Base-by-base conservation (phyloP, 805 yeast species). In the Barnettozyma salicaria region DNA sequence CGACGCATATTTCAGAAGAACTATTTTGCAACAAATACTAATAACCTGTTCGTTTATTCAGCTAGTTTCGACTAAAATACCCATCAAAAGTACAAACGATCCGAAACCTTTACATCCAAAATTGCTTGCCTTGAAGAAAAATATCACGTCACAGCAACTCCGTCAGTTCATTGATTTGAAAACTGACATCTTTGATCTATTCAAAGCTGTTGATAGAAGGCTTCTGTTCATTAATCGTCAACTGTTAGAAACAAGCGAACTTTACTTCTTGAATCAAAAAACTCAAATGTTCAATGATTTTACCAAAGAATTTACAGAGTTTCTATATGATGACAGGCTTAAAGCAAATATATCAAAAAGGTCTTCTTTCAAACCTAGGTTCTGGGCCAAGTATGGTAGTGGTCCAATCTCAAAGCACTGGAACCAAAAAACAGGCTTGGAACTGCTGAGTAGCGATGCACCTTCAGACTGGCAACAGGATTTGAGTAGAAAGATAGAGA, bases 381-480 rank as follows among this genome's bases (percentile, higher is more conserved):
- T 32, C 23, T 51, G 55, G 53, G 55, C 57, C 8, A 11, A 29
- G 6, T 44, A 39, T 27, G 58, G 58, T 13, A 48, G 55, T 3
- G 18, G 38, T 7, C 48, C 39, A 31, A 44, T 54, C 26, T 60
- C 63, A 2, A 48, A 50, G 19, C 53, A 56, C 18, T 68, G 71
- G 73, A 65, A 60, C 33, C 56, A 57, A 5, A 43, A 47, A 9
- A 64, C 68, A 3, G 76, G 75, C 0, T 32, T 70, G 12, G 58
- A 58, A 2, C 28, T 42, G n/a, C 50, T 68, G 23, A 30, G 40
- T 25, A 51, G 45, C n/a, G 36, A 36, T 11, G n/a, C 26, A 22
- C 31, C 30, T 32, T 11, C 16, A 16, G 19, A 41, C 28, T 36
- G 36, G 18, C 12, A 27, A 7, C 26, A 30, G 11, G 41, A 43